A percentile compares a stretch with the other conserved stretches of the same genome.
Conservation (phyloP, 2,329 filamentous ascomycete species). For the Alternaria novae-zelandiae region DNA sequence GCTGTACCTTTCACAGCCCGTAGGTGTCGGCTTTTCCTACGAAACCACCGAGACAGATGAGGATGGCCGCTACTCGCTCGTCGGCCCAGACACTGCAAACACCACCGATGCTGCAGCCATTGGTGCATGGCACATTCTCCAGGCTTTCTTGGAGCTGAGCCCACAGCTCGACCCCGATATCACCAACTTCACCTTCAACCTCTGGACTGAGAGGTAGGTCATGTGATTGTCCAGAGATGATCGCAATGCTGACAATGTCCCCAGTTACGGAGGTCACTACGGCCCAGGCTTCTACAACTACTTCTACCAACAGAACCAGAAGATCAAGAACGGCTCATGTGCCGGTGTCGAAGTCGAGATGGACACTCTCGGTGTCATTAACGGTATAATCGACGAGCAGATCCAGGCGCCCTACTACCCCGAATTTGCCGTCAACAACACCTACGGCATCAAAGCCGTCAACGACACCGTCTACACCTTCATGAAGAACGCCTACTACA, state of each 20-base stretch:
- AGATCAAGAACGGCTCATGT: constrained; percentile 56
- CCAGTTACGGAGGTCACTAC: constrained; percentile 54
- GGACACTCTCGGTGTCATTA: constrained; percentile 62
- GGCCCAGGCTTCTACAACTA: constrained; percentile 62
- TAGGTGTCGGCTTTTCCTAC: constrained; percentile 51
- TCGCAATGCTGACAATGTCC: background rate
- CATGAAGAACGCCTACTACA: constrained; percentile 54
- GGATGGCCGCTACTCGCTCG: constrained; percentile 39
- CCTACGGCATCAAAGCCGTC: constrained; percentile 59
- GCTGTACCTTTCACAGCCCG: constrained; percentile 49
- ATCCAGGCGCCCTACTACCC: constrained; percentile 57
- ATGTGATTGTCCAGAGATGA: background rate
- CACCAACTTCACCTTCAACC: constrained; percentile 58
- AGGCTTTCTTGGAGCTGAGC: constrained; percentile 44
- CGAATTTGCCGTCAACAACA: constrained; percentile 61
- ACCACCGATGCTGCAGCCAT: constrained; percentile 45
- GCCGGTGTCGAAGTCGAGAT: constrained; percentile 60
- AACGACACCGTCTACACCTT: constrained; percentile 55
- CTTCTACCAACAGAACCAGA: constrained; percentile 63
- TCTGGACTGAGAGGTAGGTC: constrained; percentile 54
- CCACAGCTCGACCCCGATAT: constrained; percentile 57
- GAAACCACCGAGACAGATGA: constrained; percentile 35
- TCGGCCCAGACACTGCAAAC: constrained; percentile 38
- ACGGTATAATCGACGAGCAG: constrained; percentile 61
- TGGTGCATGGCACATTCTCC: constrained; percentile 46